These are phyloP conservation scores for Pestalotiopsis sp. DNA, from an alignment of 2,329 filamentous ascomycete species.

Conservation along the genomic window DNA sequence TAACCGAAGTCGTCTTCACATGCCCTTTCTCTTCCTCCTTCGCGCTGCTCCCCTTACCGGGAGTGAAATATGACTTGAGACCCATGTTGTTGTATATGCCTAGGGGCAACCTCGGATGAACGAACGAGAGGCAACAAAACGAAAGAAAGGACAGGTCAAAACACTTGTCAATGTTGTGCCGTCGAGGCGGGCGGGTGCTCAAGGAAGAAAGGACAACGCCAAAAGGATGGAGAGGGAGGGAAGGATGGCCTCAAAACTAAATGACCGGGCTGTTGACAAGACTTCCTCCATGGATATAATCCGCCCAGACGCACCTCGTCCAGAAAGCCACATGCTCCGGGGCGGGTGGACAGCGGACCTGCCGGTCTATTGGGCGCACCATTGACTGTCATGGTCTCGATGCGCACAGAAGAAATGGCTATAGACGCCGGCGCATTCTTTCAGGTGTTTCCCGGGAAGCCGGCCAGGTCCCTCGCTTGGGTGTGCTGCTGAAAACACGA, in stretches of 20 bases:
- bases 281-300: neutral
- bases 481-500: neutral
- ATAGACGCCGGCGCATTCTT: neutral
- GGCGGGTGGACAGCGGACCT: neutral
- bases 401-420: neutral
- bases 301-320: neutral
- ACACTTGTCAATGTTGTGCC: conserved; percentile 10
- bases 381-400: neutral
- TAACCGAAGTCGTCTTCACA: conserved; percentile 21
- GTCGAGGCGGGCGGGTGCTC: neutral
- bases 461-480: neutral
- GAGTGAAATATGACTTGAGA: conserved; percentile 37
- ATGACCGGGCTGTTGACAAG: neutral
- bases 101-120: conserved; percentile 14
- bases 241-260: neutral
- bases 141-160: neutral
- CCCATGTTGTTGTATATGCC: conserved; percentile 26
- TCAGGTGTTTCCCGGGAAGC: neutral
- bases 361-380: neutral
- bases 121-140: conserved; percentile 11
- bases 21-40: conserved; percentile 20
- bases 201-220: conserved; percentile 1
- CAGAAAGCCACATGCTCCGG: neutral
- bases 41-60: conserved; percentile 21
- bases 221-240: neutral